A percentile compares a stretch with the other conserved stretches of the same genome.
Conservation (phyloP, 106 monocot genomes). For the Acanthochlamys bracteata region DNA sequence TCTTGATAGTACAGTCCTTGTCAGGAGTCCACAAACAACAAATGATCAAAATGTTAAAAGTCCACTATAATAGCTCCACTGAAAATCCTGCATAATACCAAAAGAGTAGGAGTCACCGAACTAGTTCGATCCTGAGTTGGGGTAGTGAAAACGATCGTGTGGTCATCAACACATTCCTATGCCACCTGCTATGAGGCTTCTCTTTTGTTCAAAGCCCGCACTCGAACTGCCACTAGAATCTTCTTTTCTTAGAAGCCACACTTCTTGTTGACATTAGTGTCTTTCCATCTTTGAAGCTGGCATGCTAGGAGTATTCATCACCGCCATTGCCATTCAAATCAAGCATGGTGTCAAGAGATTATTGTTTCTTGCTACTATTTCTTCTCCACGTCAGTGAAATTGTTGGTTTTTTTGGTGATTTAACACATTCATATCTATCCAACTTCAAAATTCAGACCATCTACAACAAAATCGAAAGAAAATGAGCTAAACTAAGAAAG, state of each 20-base stretch:
- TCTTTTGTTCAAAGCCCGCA: conserved; percentile 74
- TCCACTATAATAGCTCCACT: conserved; percentile 45
- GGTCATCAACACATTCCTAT: conserved; percentile 70
- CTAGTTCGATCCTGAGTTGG: conserved; percentile 44
- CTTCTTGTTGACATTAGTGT: too few species aligned
- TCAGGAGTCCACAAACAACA: conserved; percentile 49
- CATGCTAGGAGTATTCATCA: conserved; percentile 37
- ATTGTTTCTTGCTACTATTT: too few species aligned
- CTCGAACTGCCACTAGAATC: conserved; percentile 87
- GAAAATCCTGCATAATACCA: conserved; percentile 71
- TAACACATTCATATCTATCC: too few species aligned
- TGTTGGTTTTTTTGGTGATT: too few species aligned
- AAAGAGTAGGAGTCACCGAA: conserved; percentile 49
- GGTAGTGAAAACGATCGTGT: conserved; percentile 59
- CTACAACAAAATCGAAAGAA: too few species aligned
- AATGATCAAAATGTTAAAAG: not conserved
- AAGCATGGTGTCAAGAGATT: too few species aligned
- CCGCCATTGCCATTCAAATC: too few species aligned
- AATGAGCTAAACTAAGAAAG: too few species aligned
- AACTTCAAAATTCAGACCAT: too few species aligned
- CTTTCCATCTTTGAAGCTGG: too few species aligned
- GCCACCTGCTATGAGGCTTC: conserved; percentile 61
- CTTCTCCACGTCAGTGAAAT: too few species aligned
- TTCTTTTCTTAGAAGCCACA: conserved; percentile 96
- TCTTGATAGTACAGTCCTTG: conserved; percentile 65